Conservation (phyloP, 805 yeast species). For the Ogataea pignaliae region DNA sequence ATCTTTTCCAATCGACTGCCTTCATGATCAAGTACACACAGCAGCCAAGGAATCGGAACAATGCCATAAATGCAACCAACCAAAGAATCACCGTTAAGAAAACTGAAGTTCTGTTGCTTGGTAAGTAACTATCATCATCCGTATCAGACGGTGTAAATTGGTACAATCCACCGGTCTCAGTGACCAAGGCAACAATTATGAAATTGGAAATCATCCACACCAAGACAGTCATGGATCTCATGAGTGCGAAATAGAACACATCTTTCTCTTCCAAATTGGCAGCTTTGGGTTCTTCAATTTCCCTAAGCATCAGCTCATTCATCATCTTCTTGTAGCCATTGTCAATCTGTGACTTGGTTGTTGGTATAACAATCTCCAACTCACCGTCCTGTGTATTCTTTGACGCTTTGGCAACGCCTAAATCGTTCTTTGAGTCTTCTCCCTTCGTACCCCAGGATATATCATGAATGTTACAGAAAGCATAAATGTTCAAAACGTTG, state of each 20-base stretch:
- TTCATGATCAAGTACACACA: conserved; percentile 45
- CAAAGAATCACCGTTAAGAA: conserved; percentile 85
- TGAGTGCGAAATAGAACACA: conserved; percentile 82
- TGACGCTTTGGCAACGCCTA: conserved; percentile 76
- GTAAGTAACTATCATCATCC: conserved; percentile 26
- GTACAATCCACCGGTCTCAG: conserved; percentile 76
- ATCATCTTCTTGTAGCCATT: conserved; percentile 63
- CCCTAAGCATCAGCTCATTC: conserved; percentile 46
- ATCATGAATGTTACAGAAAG: conserved; percentile 94
- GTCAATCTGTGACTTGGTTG: conserved; percentile 72
- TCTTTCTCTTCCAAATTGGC: conserved; percentile 43
- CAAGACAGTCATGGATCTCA: conserved; percentile 84
- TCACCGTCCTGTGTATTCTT: conserved; percentile 51
- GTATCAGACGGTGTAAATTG: conserved; percentile 36
- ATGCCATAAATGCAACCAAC: conserved; percentile 89
- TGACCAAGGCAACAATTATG: conserved; percentile 73
- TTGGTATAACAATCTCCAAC: conserved; percentile 68
- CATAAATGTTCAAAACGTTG: conserved; percentile 88
- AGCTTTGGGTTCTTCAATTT: conserved; percentile 17
- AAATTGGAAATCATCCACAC: conserved; percentile 88
- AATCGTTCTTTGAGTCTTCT: conserved; percentile 61
- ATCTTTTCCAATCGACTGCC: conserved; percentile 17
- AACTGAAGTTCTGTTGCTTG: conserved; percentile 45
- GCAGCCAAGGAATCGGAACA: conserved; percentile 77
- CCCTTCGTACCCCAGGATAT: conserved; percentile 98